Conservation (phyloP, 208 protist genomes). For the Trypanosoma platydactyli region DNA sequence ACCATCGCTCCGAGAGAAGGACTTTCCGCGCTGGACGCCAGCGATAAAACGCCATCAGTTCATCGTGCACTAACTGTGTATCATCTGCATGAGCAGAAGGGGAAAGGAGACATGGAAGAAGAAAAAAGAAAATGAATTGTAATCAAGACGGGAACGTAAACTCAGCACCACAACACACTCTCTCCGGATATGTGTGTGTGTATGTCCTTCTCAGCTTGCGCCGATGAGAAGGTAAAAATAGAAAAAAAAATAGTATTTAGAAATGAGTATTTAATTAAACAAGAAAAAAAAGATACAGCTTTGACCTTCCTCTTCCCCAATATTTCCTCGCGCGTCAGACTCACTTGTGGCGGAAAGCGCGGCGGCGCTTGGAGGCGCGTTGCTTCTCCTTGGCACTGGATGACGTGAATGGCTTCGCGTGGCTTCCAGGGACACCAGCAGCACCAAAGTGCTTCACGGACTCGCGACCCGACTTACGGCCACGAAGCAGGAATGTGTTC, state of each 20-base stretch:
- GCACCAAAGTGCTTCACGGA: slow-evolving; percentile 99
- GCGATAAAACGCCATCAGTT: no score
- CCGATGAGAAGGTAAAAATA: no score
- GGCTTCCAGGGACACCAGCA: slow-evolving; percentile 92
- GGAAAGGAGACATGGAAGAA: no score
- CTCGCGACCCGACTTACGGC: slow-evolving; percentile 94
- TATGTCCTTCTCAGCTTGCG: no score
- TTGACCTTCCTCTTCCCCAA: background rate
- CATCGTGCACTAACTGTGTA: no score
- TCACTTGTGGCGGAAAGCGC: slow-evolving; percentile 34
- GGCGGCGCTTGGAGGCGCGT: slow-evolving; percentile 61
- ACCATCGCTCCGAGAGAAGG: no score
- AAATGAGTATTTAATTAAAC: slow-evolving; percentile 11
- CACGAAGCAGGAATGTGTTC: slow-evolving; percentile 98
- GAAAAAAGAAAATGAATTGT: no score
- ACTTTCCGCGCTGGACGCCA: no score
- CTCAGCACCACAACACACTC: no score
- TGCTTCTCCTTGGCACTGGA: slow-evolving; percentile 92
- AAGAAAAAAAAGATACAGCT: slow-evolving; percentile 18
- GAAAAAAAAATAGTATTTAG: background rate
- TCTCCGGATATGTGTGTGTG: no score
- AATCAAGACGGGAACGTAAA: no score
- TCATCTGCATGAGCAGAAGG: no score
- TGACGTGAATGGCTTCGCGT: slow-evolving; percentile 83
- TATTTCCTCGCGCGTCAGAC: background rate